Evolutionary conservation across 2,329 filamentous ascomycete genomes (phyloP).

Genomic region (Aspergillus niger): DNA sequence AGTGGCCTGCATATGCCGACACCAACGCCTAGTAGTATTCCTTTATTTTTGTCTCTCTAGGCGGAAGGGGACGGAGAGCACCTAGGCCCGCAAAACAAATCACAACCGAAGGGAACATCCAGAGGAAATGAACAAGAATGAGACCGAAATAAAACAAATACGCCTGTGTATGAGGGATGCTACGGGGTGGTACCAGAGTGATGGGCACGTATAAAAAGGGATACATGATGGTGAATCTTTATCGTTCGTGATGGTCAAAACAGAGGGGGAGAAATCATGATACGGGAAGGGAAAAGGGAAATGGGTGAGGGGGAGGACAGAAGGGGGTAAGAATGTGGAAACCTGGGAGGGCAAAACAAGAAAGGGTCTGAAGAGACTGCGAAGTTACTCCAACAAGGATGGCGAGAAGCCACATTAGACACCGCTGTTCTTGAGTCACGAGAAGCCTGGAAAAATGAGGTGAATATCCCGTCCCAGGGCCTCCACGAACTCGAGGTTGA

Average conservation of each 20-base stretch:
- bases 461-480: conserved; percentile 6
- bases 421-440: neutral
- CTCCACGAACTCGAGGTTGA: conserved; percentile 15
- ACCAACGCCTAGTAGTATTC: neutral
- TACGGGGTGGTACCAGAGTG: conserved; percentile 27
- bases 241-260: conserved; percentile 42
- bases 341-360: conserved; percentile 20
- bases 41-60: neutral
- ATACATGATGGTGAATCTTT: conserved; percentile 54
- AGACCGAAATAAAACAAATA: conserved; percentile 28
- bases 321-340: conserved; percentile 1
- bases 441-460: conserved; percentile 7
- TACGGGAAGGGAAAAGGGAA: conserved; percentile 16
- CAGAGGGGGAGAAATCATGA: conserved; percentile 28
- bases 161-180: conserved; percentile 46
- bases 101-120: conserved; percentile 15
- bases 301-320: conserved; percentile 13
- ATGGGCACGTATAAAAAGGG: conserved; percentile 30
- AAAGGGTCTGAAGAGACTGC: conserved; percentile 10
- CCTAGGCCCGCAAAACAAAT: conserved; percentile 5
- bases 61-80: conserved; percentile 5
- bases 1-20: neutral
- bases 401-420: neutral
- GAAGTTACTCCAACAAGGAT: conserved; percentile 2
- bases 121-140: conserved; percentile 18